Percentiles rank a stretch among this genome's conserved stretches.
These are phyloP conservation scores for Claviceps arundinis DNA, from an alignment of 2,329 filamentous ascomycete genomes.

Conservation along the genomic window DNA sequence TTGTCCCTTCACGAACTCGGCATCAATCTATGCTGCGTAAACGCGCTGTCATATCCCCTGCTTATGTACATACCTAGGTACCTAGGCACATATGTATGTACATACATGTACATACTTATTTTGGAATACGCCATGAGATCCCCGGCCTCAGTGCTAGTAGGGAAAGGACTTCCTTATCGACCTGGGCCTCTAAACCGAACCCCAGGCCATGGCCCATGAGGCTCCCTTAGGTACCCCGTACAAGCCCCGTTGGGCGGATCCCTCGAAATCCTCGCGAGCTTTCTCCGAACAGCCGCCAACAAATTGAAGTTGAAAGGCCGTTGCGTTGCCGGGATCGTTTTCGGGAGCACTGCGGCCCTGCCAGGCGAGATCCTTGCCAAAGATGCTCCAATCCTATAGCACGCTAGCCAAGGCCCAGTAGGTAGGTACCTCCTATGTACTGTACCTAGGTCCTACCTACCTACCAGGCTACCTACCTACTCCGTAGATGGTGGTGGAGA, in stretches of 20 bases:
- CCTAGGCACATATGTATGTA: too few relatives aligned
- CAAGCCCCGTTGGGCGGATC: neutral
- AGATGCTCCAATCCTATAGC: neutral
- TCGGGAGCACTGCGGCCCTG: constrained; percentile 10
- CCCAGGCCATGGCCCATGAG: neutral
- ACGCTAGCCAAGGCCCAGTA: neutral
- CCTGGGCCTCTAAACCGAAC: neutral
- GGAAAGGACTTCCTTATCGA: too few relatives aligned
- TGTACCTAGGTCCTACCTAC: too few relatives aligned
- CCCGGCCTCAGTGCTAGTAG: too few relatives aligned
- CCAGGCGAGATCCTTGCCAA: constrained; percentile 3
- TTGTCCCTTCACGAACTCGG: too few relatives aligned
- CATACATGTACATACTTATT: too few relatives aligned
- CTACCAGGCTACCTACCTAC: too few relatives aligned
- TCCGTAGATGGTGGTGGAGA: too few relatives aligned
- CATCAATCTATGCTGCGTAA: too few relatives aligned
- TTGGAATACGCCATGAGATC: too few relatives aligned
- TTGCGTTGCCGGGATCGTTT: constrained; percentile 1
- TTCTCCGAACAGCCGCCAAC: neutral
- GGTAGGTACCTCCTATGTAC: neutral
- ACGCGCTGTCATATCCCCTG: too few relatives aligned
- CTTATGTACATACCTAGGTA: too few relatives aligned
- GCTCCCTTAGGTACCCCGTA: neutral
- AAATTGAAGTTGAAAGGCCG: constrained; percentile 1
- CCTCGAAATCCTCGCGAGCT: neutral